Evolutionary conservation across 306 rosid species (phyloP).

Genomic region (Cucurbita moschata): DNA sequence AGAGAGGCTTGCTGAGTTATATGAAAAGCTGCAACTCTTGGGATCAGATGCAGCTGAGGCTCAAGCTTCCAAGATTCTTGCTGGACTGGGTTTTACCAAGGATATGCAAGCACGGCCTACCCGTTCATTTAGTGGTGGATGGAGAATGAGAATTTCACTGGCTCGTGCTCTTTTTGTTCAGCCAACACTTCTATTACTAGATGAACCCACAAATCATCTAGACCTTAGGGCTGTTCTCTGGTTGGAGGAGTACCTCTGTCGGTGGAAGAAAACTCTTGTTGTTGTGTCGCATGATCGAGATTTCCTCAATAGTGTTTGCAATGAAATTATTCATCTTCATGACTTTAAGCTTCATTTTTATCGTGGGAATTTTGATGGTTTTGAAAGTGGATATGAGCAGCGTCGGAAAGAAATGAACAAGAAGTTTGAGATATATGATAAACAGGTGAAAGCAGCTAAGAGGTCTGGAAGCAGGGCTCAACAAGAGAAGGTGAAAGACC

Average conservation of each 20-base stretch:
- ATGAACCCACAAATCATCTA: slow-evolving; percentile 30
- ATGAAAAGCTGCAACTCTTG: slow-evolving; percentile 39
- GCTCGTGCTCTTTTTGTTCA: slow-evolving; percentile 69
- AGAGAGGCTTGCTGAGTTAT: slow-evolving; percentile 55
- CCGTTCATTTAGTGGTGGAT: slow-evolving; percentile 67
- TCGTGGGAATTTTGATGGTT: slow-evolving; percentile 62
- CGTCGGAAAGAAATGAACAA: slow-evolving; percentile 69
- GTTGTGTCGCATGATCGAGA: slow-evolving; percentile 67
- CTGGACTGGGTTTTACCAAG: slow-evolving; percentile 68
- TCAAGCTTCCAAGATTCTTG: slow-evolving; percentile 69
- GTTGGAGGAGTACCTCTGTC: slow-evolving; percentile 65
- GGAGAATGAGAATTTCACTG: slow-evolving; percentile 41
- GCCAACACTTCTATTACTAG: slow-evolving; percentile 54
- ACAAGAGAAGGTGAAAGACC: slow-evolving; percentile 59
- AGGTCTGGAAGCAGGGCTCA: slow-evolving; percentile 47
- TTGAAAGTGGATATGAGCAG: slow-evolving; percentile 68
- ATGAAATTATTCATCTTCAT: slow-evolving; percentile 61
- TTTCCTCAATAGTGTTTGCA: slow-evolving; percentile 58
- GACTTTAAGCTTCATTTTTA: slow-evolving; percentile 61
- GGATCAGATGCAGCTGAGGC: slow-evolving; percentile 72
- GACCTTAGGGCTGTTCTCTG: slow-evolving; percentile 73
- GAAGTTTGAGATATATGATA: slow-evolving; percentile 46
- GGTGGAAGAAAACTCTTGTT: slow-evolving; percentile 64
- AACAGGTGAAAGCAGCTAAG: slow-evolving; percentile 49
- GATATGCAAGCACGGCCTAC: slow-evolving; percentile 57